Evolutionary conservation across 805 yeast species (phyloP).

Genomic region (Blastobotrys americana): DNA sequence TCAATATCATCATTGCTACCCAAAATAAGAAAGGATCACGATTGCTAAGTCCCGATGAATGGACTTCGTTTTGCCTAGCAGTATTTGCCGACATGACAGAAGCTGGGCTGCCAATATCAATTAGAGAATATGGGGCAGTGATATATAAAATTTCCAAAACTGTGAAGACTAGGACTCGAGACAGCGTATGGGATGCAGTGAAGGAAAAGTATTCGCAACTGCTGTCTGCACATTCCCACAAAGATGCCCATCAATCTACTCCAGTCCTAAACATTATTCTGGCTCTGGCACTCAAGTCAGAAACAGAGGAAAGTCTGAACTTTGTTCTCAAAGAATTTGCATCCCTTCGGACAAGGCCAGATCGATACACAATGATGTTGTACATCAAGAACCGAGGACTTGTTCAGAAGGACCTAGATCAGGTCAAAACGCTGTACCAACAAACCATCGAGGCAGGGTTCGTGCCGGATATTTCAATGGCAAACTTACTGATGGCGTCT

Average conservation of each 20-base stretch:
- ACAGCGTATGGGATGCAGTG: slow-evolving; percentile 3
- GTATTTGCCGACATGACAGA: slow-evolving; percentile 23
- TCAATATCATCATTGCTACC: slow-evolving; percentile 17
- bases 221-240: not conserved
- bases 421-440: slow-evolving; percentile 13
- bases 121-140: slow-evolving; percentile 25
- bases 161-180: not conserved
- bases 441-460: slow-evolving; percentile 17
- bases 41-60: not conserved
- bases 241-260: slow-evolving; percentile 4
- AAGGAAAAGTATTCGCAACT: slow-evolving; percentile 10
- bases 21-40: not conserved
- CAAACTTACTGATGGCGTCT: slow-evolving; percentile 21
- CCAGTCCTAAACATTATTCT: slow-evolving; percentile 28
- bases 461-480: slow-evolving; percentile 23
- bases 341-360: slow-evolving; percentile 19
- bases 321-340: slow-evolving; percentile 18
- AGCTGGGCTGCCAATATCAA: slow-evolving; percentile 27
- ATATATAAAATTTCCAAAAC: slow-evolving; percentile 19
- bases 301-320: slow-evolving; percentile 15
- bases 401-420: slow-evolving; percentile 10
- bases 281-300: slow-evolving; percentile 21
- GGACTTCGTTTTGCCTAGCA: slow-evolving; percentile 11
- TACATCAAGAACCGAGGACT: slow-evolving; percentile 19
- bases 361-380: slow-evolving; percentile 28